These are phyloP conservation scores for Fusarium mexicanum DNA, from an alignment of 2,329 filamentous ascomycete species.

Conservation along the genomic window DNA sequence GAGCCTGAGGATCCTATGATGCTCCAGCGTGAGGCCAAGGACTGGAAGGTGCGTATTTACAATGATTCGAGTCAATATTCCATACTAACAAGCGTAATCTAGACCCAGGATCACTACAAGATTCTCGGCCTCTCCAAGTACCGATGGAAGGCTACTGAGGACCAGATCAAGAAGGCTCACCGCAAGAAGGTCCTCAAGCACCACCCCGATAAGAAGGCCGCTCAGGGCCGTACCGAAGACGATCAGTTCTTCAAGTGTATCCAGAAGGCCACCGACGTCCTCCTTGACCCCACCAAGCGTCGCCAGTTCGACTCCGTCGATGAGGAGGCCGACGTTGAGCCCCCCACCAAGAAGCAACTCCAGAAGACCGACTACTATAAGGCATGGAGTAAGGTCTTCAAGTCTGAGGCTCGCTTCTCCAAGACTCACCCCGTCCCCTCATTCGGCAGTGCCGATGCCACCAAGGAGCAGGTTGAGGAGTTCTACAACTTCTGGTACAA, in stretches of 20 bases:
- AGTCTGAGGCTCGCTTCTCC: conserved; percentile 91
- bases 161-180: conserved; percentile 98
- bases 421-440: conserved; percentile 87
- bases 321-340: conserved; percentile 90
- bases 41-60: conserved; percentile 84
- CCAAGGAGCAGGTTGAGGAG: conserved; percentile 87
- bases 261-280: conserved; percentile 94
- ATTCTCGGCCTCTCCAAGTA: conserved; percentile 93
- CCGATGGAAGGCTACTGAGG: conserved; percentile 91
- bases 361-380: conserved; percentile 94
- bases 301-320: conserved; percentile 98
- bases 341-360: conserved; percentile 89
- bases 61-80: background rate
- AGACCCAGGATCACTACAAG: conserved; percentile 97
- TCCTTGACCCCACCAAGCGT: conserved; percentile 90
- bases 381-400: conserved; percentile 90
- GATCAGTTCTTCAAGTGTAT: conserved; percentile 99
- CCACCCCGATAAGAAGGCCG: conserved; percentile 98
- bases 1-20: conserved; percentile 94
- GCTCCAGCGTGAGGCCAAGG: conserved; percentile 93
- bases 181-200: conserved; percentile 99
- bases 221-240: conserved; percentile 85
- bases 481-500: conserved; percentile 99
- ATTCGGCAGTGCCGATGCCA: conserved; percentile 85
- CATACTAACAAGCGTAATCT: background rate